Base-by-base conservation (phyloP, 495 filamentous ascomycete species). In the Xylaria curta region DNA sequence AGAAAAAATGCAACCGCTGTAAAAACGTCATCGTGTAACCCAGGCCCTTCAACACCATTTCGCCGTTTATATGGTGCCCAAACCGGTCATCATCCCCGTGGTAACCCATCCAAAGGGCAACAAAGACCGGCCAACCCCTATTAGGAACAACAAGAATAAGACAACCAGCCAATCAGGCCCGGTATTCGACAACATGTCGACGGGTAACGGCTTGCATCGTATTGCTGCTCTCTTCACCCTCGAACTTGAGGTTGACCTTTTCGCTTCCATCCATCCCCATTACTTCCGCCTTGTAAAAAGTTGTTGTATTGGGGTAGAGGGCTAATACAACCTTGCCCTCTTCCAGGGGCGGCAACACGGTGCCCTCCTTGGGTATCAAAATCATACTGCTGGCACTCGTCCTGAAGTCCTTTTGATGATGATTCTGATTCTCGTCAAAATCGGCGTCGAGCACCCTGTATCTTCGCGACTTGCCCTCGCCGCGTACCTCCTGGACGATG, bases 361-460 rank as follows among this genome's bases (percentile, higher is more conserved):
- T 82, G 10, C 82, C 86, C 3, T 94, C 94, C 31, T 75, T 76
- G 1, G 85, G 82, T 56, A 99, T 97, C 9, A 93, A 89, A 42
- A 98, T 95, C 81, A 98, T 89, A 69, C 89, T 91, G 70, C 87
- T 87, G 1, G 94, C 94, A 17, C 89, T 91, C 0, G 94, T 94
- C 47, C 90, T 90, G 76, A 93, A 97, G 68, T 94, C 89, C 47
- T 90, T 88, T 61, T 92, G 88, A 63, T 91, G 88, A 42, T 88
- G 90, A 49, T 89, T 91, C 0, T 94, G 90, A 51, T 89, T 91
- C 0, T 94, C 93, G 78, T 97, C 95, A 2, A 93, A 90, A 77
- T 99, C 97, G 4, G 93, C 91, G 77, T 99, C 97, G 79, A 97
- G 92, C 28, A 99, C 95, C 79, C 95, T 93, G 83, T 98, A 99